Evolutionary conservation across 176 grass and related monocot genomes (phyloP).

Genomic region (Neostapfia colusana): DNA sequence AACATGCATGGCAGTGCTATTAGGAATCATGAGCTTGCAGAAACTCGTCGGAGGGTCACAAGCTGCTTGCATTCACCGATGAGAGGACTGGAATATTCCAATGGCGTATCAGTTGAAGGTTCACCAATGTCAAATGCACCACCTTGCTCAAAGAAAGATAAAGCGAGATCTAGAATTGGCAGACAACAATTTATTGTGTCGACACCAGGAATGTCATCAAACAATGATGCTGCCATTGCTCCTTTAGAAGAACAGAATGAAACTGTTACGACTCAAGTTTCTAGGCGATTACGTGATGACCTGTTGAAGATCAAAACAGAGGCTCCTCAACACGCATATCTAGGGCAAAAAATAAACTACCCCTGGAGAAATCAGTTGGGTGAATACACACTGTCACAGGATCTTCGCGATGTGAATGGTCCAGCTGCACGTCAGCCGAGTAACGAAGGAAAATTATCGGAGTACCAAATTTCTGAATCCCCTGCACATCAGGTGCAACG

Average conservation of each 20-base stretch:
- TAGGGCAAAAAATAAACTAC: slow-evolving; percentile 33
- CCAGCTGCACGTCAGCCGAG: slow-evolving; percentile 32
- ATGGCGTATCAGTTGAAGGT: slow-evolving; percentile 32
- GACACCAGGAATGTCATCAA: slow-evolving; percentile 31
- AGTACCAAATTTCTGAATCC: slow-evolving; percentile 46
- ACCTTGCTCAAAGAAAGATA: slow-evolving; percentile 26
- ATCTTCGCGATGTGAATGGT: slow-evolving; percentile 28
- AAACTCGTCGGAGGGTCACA: slow-evolving; percentile 28
- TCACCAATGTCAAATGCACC: slow-evolving; percentile 36
- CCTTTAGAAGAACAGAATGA: slow-evolving; percentile 37
- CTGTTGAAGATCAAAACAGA: slow-evolving; percentile 55
- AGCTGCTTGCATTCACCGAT: slow-evolving; percentile 54
- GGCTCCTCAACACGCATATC: slow-evolving; percentile 46
- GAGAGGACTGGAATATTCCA: slow-evolving; percentile 56
- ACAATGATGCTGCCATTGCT: slow-evolving; percentile 13
- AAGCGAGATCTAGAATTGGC: slow-evolving; percentile 30
- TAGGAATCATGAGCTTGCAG: slow-evolving; percentile 44
- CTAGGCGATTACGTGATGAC: slow-evolving; percentile 41
- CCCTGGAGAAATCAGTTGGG: slow-evolving; percentile 27
- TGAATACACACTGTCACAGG: slow-evolving; percentile 20
- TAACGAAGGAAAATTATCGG: slow-evolving; percentile 24
- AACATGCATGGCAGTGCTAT: slow-evolving; percentile 49
- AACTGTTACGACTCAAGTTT: slow-evolving; percentile 49
- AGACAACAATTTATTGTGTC: slow-evolving; percentile 37
- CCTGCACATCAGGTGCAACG: slow-evolving; percentile 34